Base-by-base conservation (phyloP, 2,329 filamentous ascomycete genomes). In the Sarocladium oryzae region DNA sequence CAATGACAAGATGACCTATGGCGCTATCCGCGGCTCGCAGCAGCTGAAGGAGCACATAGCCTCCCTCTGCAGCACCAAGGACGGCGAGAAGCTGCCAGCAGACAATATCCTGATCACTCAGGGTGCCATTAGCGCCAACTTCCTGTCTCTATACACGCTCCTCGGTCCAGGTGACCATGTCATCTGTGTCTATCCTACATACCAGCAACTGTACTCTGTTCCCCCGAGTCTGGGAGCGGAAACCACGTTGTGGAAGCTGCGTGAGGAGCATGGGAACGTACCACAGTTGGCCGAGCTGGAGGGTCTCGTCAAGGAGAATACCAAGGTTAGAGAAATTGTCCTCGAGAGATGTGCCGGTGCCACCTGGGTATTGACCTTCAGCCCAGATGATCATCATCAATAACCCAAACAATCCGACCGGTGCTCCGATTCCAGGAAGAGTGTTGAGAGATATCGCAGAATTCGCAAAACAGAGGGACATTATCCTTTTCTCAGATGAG, bases 401-500 rank as follows among this genome's bases (percentile, higher is more conserved):
- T 66, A 93, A 91, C 60, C 88, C 89, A 1, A 88, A 91, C 66
- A 95, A 95, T 60, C 89, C 89, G 0, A 91, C 85, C 0, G 88
- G 89, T 5, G 79, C 82, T 9, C 76, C 85, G 3, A 82, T 89
- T 16, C 80, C 83, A 1, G 81, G 75, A 40, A 63, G 74, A 1
- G 74, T 81, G 11, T 73, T 95, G 1, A 65, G 80, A 51, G 61
- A 75, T 3, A 76, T 93, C 55, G 70, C 88, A 33, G 72, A 78
- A 3, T 68, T 91, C 51, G 87, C 88, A 2, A 70, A 74, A 51
- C 69, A 78, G 33, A 76, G 80, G 33, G 73, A 77, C 51, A 83
- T 93, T 51, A 80, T 78, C 46, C 70, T 95, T 50, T 72, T 92
- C 53, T 79, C 79, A 7, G 88, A 95, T 61, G 89, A 95, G 69